Evolutionary conservation across 495 filamentous ascomycete species (phyloP).

Genomic region (Ascobolus immersus): DNA sequence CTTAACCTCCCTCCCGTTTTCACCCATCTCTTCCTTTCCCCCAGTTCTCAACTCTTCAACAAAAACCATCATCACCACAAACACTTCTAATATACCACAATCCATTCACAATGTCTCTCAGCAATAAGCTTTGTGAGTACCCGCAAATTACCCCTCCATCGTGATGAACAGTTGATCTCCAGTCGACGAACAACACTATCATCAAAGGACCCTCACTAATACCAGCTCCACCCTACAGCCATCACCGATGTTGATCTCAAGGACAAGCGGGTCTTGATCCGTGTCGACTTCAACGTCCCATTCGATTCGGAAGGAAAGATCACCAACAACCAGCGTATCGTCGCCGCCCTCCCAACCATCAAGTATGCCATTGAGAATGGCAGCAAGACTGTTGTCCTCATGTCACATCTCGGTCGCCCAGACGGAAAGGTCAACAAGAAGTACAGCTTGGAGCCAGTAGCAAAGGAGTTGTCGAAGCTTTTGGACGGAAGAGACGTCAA

Average conservation of each 20-base stretch:
- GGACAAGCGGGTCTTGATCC: constrained; percentile 90
- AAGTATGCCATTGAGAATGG: constrained; percentile 88
- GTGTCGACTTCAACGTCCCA: constrained; percentile 98
- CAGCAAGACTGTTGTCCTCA: constrained; percentile 85
- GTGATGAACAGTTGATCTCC: neutral
- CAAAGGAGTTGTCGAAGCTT: constrained; percentile 73
- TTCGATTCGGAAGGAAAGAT: constrained; percentile 75
- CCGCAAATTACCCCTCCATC: neutral
- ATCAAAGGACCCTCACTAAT: neutral
- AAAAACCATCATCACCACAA: too few species aligned
- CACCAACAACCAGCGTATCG: constrained; percentile 95
- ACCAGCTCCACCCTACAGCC: constrained; percentile 17
- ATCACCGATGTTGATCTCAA: constrained; percentile 91
- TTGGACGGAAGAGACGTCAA: constrained; percentile 52
- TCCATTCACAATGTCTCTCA: constrained; percentile 65
- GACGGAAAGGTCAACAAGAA: constrained; percentile 72
- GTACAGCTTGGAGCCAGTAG: constrained; percentile 82
- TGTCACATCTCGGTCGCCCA: constrained; percentile 95
- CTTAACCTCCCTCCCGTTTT: too few species aligned
- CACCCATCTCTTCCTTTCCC: too few species aligned
- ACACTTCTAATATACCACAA: too few species aligned
- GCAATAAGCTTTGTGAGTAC: constrained; percentile 53
- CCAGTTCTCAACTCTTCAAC: too few species aligned
- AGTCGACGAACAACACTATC: neutral
- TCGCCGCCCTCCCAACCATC: constrained; percentile 89